Base-by-base conservation (phyloP, 352 stramenopile species). In the Salisapilia sapeloensis region DNA sequence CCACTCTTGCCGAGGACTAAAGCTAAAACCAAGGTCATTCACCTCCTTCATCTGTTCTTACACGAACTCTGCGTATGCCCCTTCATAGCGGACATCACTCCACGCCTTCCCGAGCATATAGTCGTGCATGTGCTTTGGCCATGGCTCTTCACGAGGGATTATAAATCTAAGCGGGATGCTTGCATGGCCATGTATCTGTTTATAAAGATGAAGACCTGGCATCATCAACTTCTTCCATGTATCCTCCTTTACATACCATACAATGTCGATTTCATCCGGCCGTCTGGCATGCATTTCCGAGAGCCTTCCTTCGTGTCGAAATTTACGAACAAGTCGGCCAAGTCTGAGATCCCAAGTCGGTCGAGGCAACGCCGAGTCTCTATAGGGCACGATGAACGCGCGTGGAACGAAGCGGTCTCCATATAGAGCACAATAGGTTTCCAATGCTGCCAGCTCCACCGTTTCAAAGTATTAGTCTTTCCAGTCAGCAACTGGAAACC, bases 331-430 rank as follows among this genome's bases (percentile, higher is more conserved):
- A 12, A 78, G 64, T 20, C 80, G 51, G 6, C 90, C 90, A 7
- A 97, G 51, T 23, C 69, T 58, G 30, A 92, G 66, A 3, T 82
- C 82, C 51, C 71, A 80, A 17, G 75, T 79, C 16, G 76, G 46
- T 33, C 79, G 48, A 11, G 85, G 78, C 80, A 81, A 96, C 6
- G 51, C 40, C 0, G 45, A 15, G 13, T 67, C 62, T 27, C 62
- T 49, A 5, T 60, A 35, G 1, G 83, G 83, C 1, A 96, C 74
- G 10, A 85, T 62, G 45, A 94, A 96, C 36, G 86, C 83, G 47
- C 94, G 80, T 22, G 85, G 85, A n/a, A 97, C 81, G 35, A 93
- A 78, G 15, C 96, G 48, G 43, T 94, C 60, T 13, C 79, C 81
- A 33, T 93, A 65, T 0, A 77, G 44, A 24, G 61, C 27, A 10